These are phyloP conservation scores for Cadophora sp. DNA, from an alignment of 2,329 filamentous ascomycete species.

Conservation along the genomic window DNA sequence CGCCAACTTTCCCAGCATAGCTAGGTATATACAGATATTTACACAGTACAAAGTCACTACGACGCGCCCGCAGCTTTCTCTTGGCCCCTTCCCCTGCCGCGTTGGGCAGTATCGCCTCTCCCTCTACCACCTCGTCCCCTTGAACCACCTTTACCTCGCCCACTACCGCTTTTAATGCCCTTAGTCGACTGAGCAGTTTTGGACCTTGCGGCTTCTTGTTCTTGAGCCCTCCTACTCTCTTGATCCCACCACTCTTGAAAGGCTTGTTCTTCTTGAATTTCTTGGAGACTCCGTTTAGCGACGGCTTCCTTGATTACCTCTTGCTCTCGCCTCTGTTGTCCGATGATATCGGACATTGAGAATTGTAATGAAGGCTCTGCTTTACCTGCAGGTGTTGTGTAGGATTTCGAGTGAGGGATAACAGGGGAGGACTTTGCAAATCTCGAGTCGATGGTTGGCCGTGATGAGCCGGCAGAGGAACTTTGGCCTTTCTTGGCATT, in stretches of 20 bases:
- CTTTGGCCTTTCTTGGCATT: conserved; percentile 29
- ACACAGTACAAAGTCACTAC: conserved; percentile 1
- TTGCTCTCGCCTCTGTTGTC: conserved; percentile 85
- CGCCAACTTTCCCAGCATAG: conserved; percentile 5
- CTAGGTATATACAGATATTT: conserved; percentile 20
- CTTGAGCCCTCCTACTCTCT: conserved; percentile 74
- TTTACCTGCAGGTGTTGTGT: conserved; percentile 62
- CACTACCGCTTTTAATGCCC: conserved; percentile 15
- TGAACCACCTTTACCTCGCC: conserved; percentile 21
- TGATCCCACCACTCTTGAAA: conserved; percentile 98
- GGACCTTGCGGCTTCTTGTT: conserved; percentile 40
- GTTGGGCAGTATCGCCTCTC: conserved; percentile 19
- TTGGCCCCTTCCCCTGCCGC: conserved; percentile 22
- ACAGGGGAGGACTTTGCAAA: conserved; percentile 49
- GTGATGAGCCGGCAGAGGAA: conserved; percentile 29
- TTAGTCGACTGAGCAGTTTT: conserved; percentile 1
- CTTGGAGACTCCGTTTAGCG: conserved; percentile 86
- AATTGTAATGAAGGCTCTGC: conserved; percentile 70
- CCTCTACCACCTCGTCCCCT: conserved; percentile 25
- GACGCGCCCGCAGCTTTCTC: conserved; percentile 17
- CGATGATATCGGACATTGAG: conserved; percentile 87
- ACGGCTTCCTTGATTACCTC: conserved; percentile 81
- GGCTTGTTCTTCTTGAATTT: conserved; percentile 96
- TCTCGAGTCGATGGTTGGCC: conserved; percentile 27
- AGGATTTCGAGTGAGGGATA: conserved; percentile 66